Evolutionary conservation across 495 filamentous ascomycete genomes (phyloP).

Genomic region (Monascus purpureus): DNA sequence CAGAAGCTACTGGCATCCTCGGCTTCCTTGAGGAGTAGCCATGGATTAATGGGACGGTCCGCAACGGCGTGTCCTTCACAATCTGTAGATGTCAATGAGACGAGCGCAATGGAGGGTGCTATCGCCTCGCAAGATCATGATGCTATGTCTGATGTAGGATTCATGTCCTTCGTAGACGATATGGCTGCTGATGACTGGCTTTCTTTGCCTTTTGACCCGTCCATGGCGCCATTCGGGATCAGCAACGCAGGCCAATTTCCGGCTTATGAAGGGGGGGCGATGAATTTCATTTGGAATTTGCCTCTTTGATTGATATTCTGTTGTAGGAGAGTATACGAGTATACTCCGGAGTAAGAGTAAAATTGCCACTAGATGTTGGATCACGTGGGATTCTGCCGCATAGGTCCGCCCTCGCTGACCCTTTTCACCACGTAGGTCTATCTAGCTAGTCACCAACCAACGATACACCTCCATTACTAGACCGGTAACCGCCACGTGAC

Average conservation of each 20-base stretch:
- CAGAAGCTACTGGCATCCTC: constrained; percentile 21
- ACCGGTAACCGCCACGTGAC: too few relatives aligned
- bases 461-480: too few relatives aligned
- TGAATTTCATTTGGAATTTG: constrained; percentile 40
- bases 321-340: neutral
- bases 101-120: constrained; percentile 6
- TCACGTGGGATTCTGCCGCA: too few relatives aligned
- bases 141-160: constrained; percentile 18
- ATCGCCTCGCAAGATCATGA: constrained; percentile 15
- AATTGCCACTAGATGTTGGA: too few relatives aligned
- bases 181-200: constrained; percentile 37
- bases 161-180: constrained; percentile 21
- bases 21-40: constrained; percentile 17
- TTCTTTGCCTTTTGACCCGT: constrained; percentile 37
- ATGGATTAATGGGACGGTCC: constrained; percentile 11
- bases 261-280: constrained; percentile 33
- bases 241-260: constrained; percentile 30
- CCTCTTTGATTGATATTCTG: constrained; percentile 18
- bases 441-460: too few relatives aligned
- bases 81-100: constrained; percentile 12
- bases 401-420: too few relatives aligned
- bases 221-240: constrained; percentile 39
- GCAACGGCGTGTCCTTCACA: constrained; percentile 19
- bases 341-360: too few relatives aligned
- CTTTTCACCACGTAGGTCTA: too few relatives aligned